These are phyloP conservation scores for Trichosporon asahii DNA, from an alignment of 1,284 basidiomycete species.

Conservation along the genomic window DNA sequence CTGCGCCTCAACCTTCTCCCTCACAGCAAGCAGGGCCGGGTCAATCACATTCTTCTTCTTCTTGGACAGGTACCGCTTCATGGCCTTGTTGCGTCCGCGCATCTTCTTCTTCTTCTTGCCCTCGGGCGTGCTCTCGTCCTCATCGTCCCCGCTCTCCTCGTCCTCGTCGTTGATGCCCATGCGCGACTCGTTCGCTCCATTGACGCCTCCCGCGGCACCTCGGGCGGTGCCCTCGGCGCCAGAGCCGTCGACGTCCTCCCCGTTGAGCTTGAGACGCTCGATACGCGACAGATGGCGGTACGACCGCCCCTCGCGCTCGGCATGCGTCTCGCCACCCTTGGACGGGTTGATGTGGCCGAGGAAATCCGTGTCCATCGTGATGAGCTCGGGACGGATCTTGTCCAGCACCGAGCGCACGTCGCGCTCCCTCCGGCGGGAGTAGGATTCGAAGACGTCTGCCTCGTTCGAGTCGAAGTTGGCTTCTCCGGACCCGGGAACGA, in stretches of 20 bases:
- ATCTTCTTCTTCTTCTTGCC: constrained; percentile 67
- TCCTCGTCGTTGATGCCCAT: constrained; percentile 50
- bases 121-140: constrained; percentile 36
- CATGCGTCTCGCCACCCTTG: constrained; percentile 57
- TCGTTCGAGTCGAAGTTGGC: constrained; percentile 91
- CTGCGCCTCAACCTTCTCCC: constrained; percentile 38
- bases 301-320: constrained; percentile 56
- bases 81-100: constrained; percentile 76
- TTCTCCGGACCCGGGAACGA: constrained; percentile 90
- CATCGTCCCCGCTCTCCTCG: constrained; percentile 39
- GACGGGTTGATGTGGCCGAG: constrained; percentile 68
- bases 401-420: constrained; percentile 89
- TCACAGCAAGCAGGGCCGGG: constrained; percentile 59
- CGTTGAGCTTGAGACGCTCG: constrained; percentile 66
- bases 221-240: neutral
- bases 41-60: constrained; percentile 91
- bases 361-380: constrained; percentile 82
- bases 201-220: constrained; percentile 58
- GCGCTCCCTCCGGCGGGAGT: constrained; percentile 74
- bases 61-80: constrained; percentile 74
- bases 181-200: constrained; percentile 37
- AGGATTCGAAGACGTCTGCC: constrained; percentile 90
- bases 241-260: constrained; percentile 53
- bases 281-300: constrained; percentile 69
- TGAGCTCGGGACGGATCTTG: constrained; percentile 94